Conservation (phyloP, 108 stramenopile species). For the Discostella stelligeroides region DNA sequence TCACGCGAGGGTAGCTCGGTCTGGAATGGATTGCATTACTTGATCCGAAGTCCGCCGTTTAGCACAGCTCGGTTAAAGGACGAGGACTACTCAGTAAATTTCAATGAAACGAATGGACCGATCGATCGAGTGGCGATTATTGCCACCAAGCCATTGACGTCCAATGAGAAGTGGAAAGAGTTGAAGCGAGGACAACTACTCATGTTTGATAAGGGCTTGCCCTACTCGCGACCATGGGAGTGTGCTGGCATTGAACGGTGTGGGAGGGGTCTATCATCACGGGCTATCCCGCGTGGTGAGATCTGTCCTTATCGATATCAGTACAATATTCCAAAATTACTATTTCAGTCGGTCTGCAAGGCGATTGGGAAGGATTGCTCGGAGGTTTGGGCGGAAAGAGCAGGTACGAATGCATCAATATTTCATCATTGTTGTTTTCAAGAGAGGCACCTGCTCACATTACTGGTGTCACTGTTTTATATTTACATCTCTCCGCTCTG, state of each 20-base stretch:
- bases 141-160: constrained; percentile 85
- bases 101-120: constrained; percentile 51
- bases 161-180: constrained; percentile 77
- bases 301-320: constrained; percentile 37
- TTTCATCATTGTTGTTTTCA: neutral
- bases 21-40: constrained; percentile 91
- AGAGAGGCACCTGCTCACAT: neutral
- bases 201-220: constrained; percentile 62
- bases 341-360: constrained; percentile 25
- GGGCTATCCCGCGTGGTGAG: constrained; percentile 41
- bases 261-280: constrained; percentile 31
- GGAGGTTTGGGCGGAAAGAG: constrained; percentile 39
- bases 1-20: constrained; percentile 69
- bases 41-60: constrained; percentile 80
- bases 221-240: constrained; percentile 41
- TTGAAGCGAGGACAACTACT: constrained; percentile 74
- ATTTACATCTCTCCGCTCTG: neutral
- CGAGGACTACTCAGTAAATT: constrained; percentile 65
- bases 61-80: constrained; percentile 62
- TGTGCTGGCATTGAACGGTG: constrained; percentile 33
- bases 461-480: neutral
- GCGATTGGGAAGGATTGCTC: constrained; percentile 27
- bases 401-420: constrained; percentile 1
- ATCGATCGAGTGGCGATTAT: constrained; percentile 88
- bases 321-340: constrained; percentile 38